Percentiles rank a stretch among this genome's conserved stretches.
phyloP scores from a whole-genome alignment of 73 alveolate species.

The Durusdinium trenchii region DNA sequence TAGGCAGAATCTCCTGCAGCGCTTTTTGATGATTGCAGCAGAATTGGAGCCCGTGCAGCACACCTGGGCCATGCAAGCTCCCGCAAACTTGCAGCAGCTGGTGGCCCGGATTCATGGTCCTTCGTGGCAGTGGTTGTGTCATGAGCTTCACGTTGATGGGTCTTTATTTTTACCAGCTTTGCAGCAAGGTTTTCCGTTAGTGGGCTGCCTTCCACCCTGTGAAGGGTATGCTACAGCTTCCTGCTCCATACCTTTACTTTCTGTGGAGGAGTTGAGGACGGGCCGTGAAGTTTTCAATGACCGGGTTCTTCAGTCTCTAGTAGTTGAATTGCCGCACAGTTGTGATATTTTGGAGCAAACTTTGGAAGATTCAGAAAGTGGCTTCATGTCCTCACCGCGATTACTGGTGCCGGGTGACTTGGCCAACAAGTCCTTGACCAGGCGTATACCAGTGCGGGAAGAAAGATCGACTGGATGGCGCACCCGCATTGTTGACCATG shows the following conservation, averaged over 20 bases:
- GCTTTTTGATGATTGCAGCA: neutral
- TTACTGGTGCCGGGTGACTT: neutral
- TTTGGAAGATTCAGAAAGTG: neutral
- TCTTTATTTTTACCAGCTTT: neutral
- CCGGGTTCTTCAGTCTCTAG: neutral
- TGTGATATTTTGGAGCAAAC: neutral
- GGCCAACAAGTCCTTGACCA: neutral
- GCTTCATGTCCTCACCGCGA: neutral
- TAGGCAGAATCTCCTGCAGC: neutral
- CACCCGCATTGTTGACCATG: conserved; percentile 33
- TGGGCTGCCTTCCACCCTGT: conserved; percentile 7
- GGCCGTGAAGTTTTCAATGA: neutral
- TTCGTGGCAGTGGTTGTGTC: neutral
- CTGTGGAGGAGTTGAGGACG: neutral
- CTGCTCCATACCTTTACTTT: neutral
- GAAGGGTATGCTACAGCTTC: neutral
- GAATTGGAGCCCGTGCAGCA: neutral
- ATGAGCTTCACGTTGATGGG: neutral
- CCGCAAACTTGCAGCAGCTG: neutral
- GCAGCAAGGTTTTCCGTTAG: conserved; percentile 62
- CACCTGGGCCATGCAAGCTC: neutral
- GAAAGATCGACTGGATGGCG: conserved; percentile 35
- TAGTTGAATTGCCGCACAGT: conserved; percentile 24
- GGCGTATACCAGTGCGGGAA: conserved; percentile 55
- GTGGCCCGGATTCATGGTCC: conserved; percentile 32